These are phyloP conservation scores for Telfairia occidentalis DNA, from an alignment of 331 rosid species.

Conservation along the genomic window DNA sequence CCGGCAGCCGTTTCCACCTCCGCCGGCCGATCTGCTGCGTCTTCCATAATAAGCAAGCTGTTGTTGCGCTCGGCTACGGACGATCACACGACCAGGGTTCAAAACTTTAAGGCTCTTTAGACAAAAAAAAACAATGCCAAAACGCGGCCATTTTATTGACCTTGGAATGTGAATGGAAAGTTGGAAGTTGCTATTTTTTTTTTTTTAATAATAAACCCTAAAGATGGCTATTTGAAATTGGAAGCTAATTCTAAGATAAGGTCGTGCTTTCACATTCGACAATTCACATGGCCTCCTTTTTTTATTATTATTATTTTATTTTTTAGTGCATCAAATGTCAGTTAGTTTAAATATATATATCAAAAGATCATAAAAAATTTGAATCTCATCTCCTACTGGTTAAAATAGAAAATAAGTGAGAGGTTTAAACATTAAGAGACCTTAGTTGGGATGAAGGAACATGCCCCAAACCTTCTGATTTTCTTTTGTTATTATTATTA, in stretches of 20 bases:
- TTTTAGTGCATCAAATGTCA: no score
- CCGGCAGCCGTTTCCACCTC: background rate
- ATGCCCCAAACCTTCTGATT: no score
- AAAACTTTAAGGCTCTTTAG: background rate
- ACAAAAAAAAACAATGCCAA: background rate
- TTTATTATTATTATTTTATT: background rate
- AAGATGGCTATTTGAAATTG: background rate
- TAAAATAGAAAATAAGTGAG: no score
- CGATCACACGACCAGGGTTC: background rate
- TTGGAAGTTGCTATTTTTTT: background rate
- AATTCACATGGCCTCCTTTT: background rate
- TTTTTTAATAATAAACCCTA: background rate
- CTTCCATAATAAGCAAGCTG: background rate
- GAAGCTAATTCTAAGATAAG: background rate
- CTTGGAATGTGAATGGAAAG: background rate
- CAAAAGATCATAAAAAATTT: no score
- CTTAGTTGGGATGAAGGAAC: no score
- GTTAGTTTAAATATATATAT: no score
- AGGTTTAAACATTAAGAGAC: no score
- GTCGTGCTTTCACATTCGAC: slow-evolving; percentile 5
- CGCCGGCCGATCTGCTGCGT: background rate
- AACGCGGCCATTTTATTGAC: background rate
- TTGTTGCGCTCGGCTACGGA: background rate
- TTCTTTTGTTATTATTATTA: no score
- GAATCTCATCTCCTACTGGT: no score